Evolutionary conservation across 2,329 filamentous ascomycete genomes (phyloP).

Genomic region (Cladosporium sp.): DNA sequence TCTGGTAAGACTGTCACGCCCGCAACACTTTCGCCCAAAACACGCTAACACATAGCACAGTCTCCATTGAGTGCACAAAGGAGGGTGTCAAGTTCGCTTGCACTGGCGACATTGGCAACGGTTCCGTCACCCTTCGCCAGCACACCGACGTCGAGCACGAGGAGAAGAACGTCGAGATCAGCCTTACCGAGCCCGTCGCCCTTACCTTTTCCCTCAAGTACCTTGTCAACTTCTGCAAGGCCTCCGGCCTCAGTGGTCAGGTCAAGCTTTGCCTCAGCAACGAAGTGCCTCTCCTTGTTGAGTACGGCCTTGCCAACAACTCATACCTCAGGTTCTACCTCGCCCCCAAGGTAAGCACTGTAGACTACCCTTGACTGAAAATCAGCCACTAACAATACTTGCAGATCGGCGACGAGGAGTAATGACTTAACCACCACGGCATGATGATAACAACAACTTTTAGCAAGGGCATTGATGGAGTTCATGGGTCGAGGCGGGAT

Average conservation of each 20-base stretch:
- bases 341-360: constrained; percentile 79
- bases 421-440: constrained; percentile 25
- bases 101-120: constrained; percentile 93
- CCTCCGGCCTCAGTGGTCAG: constrained; percentile 73
- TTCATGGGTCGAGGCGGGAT: constrained; percentile 8
- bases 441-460: constrained; percentile 13
- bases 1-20: constrained; percentile 66
- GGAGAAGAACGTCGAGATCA: constrained; percentile 80
- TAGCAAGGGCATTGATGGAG: constrained; percentile 14
- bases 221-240: constrained; percentile 99
- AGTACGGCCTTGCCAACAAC: constrained; percentile 78
- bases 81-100: constrained; percentile 95
- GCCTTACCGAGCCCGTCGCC: constrained; percentile 86
- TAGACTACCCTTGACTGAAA: not conserved
- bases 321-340: constrained; percentile 97
- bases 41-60: constrained; percentile 48
- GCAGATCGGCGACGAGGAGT: constrained; percentile 71
- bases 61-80: constrained; percentile 93
- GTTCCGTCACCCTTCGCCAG: constrained; percentile 85
- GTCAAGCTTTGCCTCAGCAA: constrained; percentile 94
- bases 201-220: constrained; percentile 99
- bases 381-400: constrained; percentile 38
- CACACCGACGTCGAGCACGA: constrained; percentile 89
- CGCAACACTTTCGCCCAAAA: not conserved
- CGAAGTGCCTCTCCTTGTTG: constrained; percentile 93